Evolutionary conservation across 116 monocot species (phyloP).

Genomic region (Posidonia oceanica): DNA sequence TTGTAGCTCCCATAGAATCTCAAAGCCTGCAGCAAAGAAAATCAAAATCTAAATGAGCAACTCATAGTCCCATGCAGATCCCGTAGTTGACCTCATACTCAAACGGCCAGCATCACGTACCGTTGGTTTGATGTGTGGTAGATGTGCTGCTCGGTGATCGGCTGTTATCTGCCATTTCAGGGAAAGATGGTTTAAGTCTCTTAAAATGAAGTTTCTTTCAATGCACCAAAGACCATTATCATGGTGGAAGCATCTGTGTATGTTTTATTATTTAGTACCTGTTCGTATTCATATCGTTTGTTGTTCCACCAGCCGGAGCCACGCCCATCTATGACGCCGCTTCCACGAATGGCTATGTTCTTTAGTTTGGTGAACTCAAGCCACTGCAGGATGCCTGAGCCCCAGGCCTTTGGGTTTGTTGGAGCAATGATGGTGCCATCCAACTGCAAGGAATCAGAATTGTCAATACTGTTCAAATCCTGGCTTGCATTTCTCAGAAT

Average conservation of each 20-base stretch:
- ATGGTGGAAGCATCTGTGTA: background rate
- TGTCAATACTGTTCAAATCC: background rate
- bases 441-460: constrained; percentile 32
- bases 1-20: constrained; percentile 69
- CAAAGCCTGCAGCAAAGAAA: constrained; percentile 33
- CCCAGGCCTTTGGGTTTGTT: constrained; percentile 42
- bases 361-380: constrained; percentile 76
- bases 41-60: background rate
- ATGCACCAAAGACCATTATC: background rate
- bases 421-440: constrained; percentile 80
- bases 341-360: constrained; percentile 56
- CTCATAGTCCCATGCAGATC: background rate
- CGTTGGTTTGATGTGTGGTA: constrained; percentile 43
- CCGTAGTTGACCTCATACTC: too few relatives aligned
- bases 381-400: constrained; percentile 50
- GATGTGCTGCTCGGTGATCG: constrained; percentile 4
- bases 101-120: constrained; percentile 10
- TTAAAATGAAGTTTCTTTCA: background rate
- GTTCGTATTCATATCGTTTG: constrained; percentile 15
- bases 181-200: background rate
- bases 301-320: constrained; percentile 60
- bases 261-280: constrained; percentile 9
- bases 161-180: constrained; percentile 17
- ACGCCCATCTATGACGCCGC: constrained; percentile 41
- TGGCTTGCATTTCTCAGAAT: background rate